Evolutionary conservation across 345 rosid genomes (phyloP).

Genomic region (Pistacia vera): DNA sequence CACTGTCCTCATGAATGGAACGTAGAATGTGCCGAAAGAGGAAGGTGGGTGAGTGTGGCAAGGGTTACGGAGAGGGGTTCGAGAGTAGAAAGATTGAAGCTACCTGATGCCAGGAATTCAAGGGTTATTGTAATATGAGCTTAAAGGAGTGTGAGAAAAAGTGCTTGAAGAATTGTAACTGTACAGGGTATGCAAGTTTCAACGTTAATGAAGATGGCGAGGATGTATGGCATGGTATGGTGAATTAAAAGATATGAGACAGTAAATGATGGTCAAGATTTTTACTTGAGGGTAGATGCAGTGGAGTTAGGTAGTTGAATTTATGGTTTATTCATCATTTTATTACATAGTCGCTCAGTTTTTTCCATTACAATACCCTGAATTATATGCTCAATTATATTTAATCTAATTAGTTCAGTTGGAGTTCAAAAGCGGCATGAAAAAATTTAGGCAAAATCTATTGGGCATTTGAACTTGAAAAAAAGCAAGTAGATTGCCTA

Average conservation of each 20-base stretch:
- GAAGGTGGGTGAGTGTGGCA: background rate
- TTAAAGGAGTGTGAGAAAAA: background rate
- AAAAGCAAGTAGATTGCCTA: too few relatives aligned
- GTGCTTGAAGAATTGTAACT: constrained; percentile 8
- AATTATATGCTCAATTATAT: too few relatives aligned
- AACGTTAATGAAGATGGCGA: background rate
- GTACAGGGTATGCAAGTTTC: background rate
- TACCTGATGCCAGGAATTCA: background rate
- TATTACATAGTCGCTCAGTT: background rate
- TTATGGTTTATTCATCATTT: background rate
- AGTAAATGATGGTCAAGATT: constrained; percentile 5
- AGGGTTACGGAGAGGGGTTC: constrained; percentile 9
- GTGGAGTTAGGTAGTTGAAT: background rate
- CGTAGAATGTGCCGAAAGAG: background rate
- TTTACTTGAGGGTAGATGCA: background rate
- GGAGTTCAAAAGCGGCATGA: too few relatives aligned
- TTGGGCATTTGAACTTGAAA: too few relatives aligned
- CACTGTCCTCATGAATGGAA: background rate
- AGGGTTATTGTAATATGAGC: background rate
- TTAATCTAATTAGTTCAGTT: too few relatives aligned
- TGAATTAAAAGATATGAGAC: constrained; percentile 1
- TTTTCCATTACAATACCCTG: background rate
- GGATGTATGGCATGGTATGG: constrained; percentile 2
- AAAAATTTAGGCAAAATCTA: too few relatives aligned
- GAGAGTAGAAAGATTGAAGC: constrained; percentile 4